Base-by-base conservation (phyloP, 495 filamentous ascomycete species). In the Astrocystis sublimbata region DNA sequence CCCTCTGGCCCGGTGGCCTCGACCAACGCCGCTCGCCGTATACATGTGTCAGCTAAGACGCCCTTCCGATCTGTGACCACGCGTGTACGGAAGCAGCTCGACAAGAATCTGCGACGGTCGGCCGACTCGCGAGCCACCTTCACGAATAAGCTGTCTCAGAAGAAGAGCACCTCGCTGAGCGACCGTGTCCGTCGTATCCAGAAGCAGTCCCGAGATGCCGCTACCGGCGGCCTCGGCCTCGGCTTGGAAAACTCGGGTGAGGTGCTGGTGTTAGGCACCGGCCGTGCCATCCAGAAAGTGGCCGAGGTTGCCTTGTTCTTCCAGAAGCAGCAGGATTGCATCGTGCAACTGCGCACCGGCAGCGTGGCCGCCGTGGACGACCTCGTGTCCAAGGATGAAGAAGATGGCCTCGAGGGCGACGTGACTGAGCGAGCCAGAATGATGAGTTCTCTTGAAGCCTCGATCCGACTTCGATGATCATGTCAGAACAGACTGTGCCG, bases 21-120 rank as follows among this genome's bases (percentile, higher is more conserved):
- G 10, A 70, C 70, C 8, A 63, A 30, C 55, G 52, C 62, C 64
- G 68, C 43, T 67, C 78, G 42, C 80, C 79, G 86, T 64, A 80
- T 98, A 79, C 96, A 96, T 76, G 78, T 97, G n/a, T 88, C 88
- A 9, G 73, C 85, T 47, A 76, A 74, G 3, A 86, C 92, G 0
- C 89, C 90, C 12, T 92, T 96, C 79, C 87, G 96, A 74, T 85
- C 87, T n/a, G 83, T 86, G 12, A 82, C 96, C 15, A 91, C 91
- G 74, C 91, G 92, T 63, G 86, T 92, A 26, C 86, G 88, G 51
- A 88, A 88, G 57, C 81, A 90, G 12, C 86, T 97, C 2, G 81
- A 87, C 5, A 83, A 86, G 19, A 85, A 89, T 50, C 83, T 86
- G 52, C 85, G 90, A 59, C 75, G 62, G 24, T 66, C 59, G 10